Conservation (phyloP, 192 early-diverging fungal genomes). For the Umbelopsis ramanniana region DNA sequence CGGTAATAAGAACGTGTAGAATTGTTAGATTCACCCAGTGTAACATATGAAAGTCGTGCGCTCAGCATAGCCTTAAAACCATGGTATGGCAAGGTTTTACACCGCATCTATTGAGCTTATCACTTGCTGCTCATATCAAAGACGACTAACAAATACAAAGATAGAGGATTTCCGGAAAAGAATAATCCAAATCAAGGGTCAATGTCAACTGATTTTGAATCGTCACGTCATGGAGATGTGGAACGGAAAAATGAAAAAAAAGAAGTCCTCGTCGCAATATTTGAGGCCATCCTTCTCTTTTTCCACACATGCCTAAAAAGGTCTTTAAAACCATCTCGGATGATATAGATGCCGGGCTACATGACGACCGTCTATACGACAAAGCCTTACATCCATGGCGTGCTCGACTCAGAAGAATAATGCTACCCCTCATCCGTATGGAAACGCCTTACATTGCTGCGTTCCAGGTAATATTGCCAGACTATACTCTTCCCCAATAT, state of each 20-base stretch:
- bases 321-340: conserved; percentile 34
- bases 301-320: conserved; percentile 28
- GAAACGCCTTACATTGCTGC: conserved; percentile 52
- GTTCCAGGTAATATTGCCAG: conserved; percentile 50
- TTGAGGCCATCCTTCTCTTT: background rate
- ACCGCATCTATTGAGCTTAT: too few species aligned
- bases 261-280: background rate
- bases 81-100: too few species aligned
- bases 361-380: conserved; percentile 55
- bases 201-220: background rate
- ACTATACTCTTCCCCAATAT: background rate
- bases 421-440: conserved; percentile 49
- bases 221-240: background rate
- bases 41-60: too few species aligned
- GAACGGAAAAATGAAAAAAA: background rate
- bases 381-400: conserved; percentile 50
- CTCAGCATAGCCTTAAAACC: too few species aligned
- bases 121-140: too few species aligned
- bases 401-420: conserved; percentile 43
- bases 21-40: too few species aligned
- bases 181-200: too few species aligned
- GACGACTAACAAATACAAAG: too few species aligned
- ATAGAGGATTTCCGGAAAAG: too few species aligned
- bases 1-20: too few species aligned
- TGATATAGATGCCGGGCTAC: conserved; percentile 56